Evolutionary conservation across 345 rosid species (phyloP), one percentile per base, ranked within the genome.

Genomic region (Rhodamnia argentea): DNA sequence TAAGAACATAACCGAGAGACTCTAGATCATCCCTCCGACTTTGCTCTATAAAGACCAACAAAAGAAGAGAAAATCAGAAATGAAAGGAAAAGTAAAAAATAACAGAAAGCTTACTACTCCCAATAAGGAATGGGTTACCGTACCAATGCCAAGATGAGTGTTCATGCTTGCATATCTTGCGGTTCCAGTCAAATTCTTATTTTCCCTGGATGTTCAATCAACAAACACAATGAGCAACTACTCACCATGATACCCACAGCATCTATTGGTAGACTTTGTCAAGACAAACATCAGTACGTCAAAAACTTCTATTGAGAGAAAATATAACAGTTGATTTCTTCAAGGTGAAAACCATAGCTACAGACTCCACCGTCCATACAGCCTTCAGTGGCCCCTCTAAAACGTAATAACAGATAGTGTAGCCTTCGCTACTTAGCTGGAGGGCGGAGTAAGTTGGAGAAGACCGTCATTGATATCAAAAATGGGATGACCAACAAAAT

Each of bases 81-180:
- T 29, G 58, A 82, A 58, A 84, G 20, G 6, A 44, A n/a, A 83
- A 50, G 29, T 13, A 14, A 42, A 26, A 47, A 86, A n/a, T 27
- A 62, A 53, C 52, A 59, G 23, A 16, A 85, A n/a, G 37, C 24
- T 27, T 37, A 81, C 52, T 37, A 44, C 55, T 26, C 83, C 54
- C 83, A 42, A 40, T 13, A 20, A 55, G 8, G 23, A 84, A 47
- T 15, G 26, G 53, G 47, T 24, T 44, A 15, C 82, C 89, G 86
- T 90, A 97, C 99, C 99, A 88, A 97, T 97, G 85, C 99, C 99
- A 85, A 97, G 96, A 89, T 97, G 99, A 87, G 99, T 97, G 83
- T 96, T 96, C 99, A 94, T 97, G 94, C 99, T 97, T 54, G 99
- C 99, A 93, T 97, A 97, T 94, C 99, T 94, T 74, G 99, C 99